Base-by-base conservation (phyloP, 768 basidiomycete genomes). In the Leccinum longicurvipes region DNA sequence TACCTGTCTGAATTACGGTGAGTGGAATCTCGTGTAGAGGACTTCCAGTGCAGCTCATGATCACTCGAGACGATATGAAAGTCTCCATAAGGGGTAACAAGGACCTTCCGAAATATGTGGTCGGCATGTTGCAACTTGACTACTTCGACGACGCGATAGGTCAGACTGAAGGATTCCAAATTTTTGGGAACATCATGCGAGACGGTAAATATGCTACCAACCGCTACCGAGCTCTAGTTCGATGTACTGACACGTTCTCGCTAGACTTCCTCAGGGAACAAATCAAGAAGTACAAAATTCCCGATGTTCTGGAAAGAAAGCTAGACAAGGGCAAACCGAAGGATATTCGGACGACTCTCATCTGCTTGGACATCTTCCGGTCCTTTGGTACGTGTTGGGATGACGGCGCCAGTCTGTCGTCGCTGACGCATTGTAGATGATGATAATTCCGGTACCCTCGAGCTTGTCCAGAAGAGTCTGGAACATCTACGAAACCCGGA, bases 131-230 rank as follows among this genome's bases (percentile, higher is more conserved):
- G n/a, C 58, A 57, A 28, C 36, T 57, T 15, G 61, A 67, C 50
- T 68, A 56, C 46, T 68, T 67, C 19, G 63, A 67, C 10, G 66
- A 67, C 29, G 63, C 66, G 12, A 53, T 68, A 0, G 66, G 65
- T 11, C 47, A 4, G 23, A 50, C 66, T 1, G 66, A 67, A 47
- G 65, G 66, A 12, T 67, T 68, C 36, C 66, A 67, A 44, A 56
- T 67, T 1, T 67, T 67, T 17, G 45, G 46, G 1, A 53, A 67
- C 24, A 50, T 67, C 6, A 65, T 67, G 61, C 53, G 56, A 36
- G 32, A 61, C 4, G 57, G 66, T 67, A n/a, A 59, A 59, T n/a
- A 19, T 29, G 27, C 17, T 8, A 21, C 24, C 14, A 11, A 42
- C 23, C 15, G 5, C 47, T 24, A 14, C 10, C 10, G 23, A n/a